Base-by-base conservation (phyloP, 805 yeast species). In the Lipomyces kockii region DNA sequence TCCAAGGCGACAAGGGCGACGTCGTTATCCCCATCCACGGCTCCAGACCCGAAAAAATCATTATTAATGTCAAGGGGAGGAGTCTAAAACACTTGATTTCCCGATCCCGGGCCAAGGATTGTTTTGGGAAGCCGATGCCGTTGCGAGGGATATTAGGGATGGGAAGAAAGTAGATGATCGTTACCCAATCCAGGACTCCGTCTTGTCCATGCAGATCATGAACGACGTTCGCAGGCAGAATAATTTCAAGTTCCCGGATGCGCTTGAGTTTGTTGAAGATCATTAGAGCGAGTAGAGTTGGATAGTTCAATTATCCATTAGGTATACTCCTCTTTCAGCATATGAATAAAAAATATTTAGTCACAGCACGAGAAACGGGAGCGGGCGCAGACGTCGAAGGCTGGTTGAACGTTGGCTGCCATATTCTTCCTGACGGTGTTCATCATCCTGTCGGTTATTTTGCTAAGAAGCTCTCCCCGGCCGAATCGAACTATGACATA, bases 111-210 rank as follows among this genome's bases (percentile, higher is more conserved):
- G 76, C 56, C 74, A 78, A 58, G 89, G 89, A 0, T 82, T 85
- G 74, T 83, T 83, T 71, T 83, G 82, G 74, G 89, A 86, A 76
- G 88, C 88, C 0, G 83, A 85, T 71, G 86, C 84, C 4, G 82
- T 81, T 37, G 88, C 86, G 3, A 75, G 79, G 56, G 84, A 82
- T 63, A 77, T 86, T 53, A 62, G 73, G 6, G 76, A 74, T 17
- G 85, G 85, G 8, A 78, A 76, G 62, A 71, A 74, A 12, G 79
- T 81, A 67, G 80, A 81, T 67, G 75, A 71, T 22, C 57, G 74
- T 2, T 76, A 81, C 73, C 82, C 87, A 1, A 79, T 79, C 74
- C 79, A 74, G 6, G 89, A 86, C 76, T 80, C 85, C 43, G 69
- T 83, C 52, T 73, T 80, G 58, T 82, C 85, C 53, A 81, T 84